Percentiles rank a stretch among this genome's conserved stretches.
These are phyloP conservation scores for Cryptococcus sp. DNA, from an alignment of 1,284 basidiomycete genomes.

Conservation along the genomic window DNA sequence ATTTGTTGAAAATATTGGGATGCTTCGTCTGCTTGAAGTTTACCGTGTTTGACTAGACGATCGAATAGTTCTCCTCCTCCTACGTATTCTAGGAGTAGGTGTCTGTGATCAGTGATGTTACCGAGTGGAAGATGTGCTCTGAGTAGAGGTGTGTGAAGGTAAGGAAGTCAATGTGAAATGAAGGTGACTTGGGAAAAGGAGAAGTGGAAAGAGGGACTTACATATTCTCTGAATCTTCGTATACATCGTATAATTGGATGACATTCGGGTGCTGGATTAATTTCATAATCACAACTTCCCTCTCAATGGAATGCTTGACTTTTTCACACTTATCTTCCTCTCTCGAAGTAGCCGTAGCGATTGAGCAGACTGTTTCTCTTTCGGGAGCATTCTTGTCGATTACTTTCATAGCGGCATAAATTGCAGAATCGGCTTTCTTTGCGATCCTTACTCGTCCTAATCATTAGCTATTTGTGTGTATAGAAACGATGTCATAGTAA, in stretches of 20 bases:
- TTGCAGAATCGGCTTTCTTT: constrained; percentile 75
- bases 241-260: constrained; percentile 90
- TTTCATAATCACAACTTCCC: constrained; percentile 98
- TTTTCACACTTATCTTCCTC: constrained; percentile 63
- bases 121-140: neutral
- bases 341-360: constrained; percentile 61
- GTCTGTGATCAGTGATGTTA: constrained; percentile 46
- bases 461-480: no score
- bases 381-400: constrained; percentile 72
- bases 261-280: constrained; percentile 94
- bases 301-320: constrained; percentile 60
- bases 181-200: neutral
- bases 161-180: neutral
- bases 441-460: constrained; percentile 85
- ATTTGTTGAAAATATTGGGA: constrained; percentile 91
- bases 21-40: constrained; percentile 70
- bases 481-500: no score
- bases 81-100: constrained; percentile 92
- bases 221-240: constrained; percentile 86
- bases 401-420: constrained; percentile 93
- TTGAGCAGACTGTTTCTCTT: constrained; percentile 34
- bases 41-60: constrained; percentile 77
- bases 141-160: neutral
- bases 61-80: constrained; percentile 96
- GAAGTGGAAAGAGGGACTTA: constrained; percentile 48